Conservation (phyloP, 306 rosid species). For the Malus asiatica region DNA sequence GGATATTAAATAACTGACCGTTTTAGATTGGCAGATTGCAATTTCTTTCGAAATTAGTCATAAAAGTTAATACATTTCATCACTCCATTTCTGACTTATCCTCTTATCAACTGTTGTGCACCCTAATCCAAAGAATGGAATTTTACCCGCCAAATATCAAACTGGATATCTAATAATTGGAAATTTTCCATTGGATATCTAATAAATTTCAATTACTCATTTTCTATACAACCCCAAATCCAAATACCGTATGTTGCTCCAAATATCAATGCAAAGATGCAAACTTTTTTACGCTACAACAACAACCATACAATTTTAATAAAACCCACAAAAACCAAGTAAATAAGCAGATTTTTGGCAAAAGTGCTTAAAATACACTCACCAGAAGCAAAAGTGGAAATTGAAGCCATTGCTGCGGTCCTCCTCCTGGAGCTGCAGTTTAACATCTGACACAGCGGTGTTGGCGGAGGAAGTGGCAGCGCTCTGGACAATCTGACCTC, state of each 20-base stretch:
- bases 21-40: neutral
- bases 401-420: neutral
- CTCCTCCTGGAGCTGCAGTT: slow-evolving; percentile 8
- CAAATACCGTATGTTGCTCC: neutral
- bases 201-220: neutral
- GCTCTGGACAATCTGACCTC: neutral
- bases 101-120: too few species aligned
- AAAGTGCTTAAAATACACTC: neutral
- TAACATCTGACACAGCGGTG: slow-evolving; percentile 30
- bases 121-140: too few species aligned
- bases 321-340: neutral
- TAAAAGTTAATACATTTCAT: neutral
- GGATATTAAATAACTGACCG: too few species aligned
- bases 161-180: too few species aligned
- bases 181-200: too few species aligned
- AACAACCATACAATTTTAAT: neutral
- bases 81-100: too few species aligned
- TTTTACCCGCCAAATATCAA: too few species aligned
- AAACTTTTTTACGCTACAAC: neutral
- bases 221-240: neutral
- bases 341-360: neutral
- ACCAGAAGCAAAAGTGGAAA: slow-evolving; percentile 28
- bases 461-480: slow-evolving; percentile 22
- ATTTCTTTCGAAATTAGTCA: too few species aligned
- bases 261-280: neutral